Conservation (phyloP, 192 early-diverging fungal species). For the Phycomyces blakesleeanus region DNA sequence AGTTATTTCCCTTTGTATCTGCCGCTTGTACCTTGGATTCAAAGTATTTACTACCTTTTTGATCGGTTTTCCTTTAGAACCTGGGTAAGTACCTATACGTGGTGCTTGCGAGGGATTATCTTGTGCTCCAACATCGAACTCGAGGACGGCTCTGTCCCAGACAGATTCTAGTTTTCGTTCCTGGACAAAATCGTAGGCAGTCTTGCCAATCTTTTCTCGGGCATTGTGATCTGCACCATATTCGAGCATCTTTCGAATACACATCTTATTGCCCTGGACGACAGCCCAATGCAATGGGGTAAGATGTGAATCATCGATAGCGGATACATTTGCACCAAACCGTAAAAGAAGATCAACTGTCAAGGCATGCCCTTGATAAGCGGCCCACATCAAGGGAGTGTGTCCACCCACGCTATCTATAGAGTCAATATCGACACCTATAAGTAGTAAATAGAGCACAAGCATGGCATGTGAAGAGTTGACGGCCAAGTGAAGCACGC, state of each 20-base stretch:
- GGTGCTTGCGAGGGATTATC: slow-evolving; percentile 31
- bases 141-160: slow-evolving; percentile 49
- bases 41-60: slow-evolving; percentile 11
- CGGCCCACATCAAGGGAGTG: slow-evolving; percentile 94
- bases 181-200: slow-evolving; percentile 78
- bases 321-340: slow-evolving; percentile 64
- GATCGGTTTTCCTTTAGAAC: slow-evolving; percentile 5
- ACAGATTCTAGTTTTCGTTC: slow-evolving; percentile 43
- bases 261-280: slow-evolving; percentile 50
- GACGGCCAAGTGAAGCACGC: slow-evolving; percentile 82
- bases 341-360: slow-evolving; percentile 68
- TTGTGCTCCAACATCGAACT: slow-evolving; percentile 42
- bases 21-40: no score
- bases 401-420: slow-evolving; percentile 73
- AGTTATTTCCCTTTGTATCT: no score
- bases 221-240: slow-evolving; percentile 64
- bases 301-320: slow-evolving; percentile 67
- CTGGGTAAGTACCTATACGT: slow-evolving; percentile 17
- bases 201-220: slow-evolving; percentile 73
- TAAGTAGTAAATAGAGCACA: slow-evolving; percentile 67
- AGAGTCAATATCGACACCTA: slow-evolving; percentile 69
- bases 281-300: slow-evolving; percentile 93
- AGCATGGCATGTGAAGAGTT: slow-evolving; percentile 80
- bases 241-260: slow-evolving; percentile 67
- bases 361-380: slow-evolving; percentile 78